phyloP scores from a whole-genome alignment of 1,284 basidiomycete genomes.

The Entoloma clypeatum region DNA sequence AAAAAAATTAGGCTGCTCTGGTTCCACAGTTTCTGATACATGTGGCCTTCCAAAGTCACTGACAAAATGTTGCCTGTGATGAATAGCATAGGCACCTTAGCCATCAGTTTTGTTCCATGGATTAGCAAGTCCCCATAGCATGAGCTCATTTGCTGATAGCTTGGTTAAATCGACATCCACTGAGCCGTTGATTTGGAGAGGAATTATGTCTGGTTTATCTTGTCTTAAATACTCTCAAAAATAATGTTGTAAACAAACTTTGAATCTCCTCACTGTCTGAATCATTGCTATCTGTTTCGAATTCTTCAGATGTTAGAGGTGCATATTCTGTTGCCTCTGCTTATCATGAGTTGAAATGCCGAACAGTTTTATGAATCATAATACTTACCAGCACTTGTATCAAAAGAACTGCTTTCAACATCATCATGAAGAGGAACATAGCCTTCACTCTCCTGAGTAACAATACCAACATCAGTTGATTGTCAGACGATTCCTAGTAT shows the following conservation, averaged over 20 bases:
- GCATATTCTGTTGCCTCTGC: no score
- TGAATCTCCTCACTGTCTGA: slow-evolving; percentile 1
- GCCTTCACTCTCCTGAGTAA: slow-evolving; percentile 26
- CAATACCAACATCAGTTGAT: slow-evolving; percentile 16
- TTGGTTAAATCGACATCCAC: slow-evolving; percentile 18
- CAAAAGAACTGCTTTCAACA: slow-evolving; percentile 6
- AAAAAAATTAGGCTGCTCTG: slow-evolving; percentile 10
- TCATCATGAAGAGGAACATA: slow-evolving; percentile 28
- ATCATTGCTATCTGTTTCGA: no score
- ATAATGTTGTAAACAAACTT: no score
- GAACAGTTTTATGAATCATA: no score
- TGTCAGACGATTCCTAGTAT: slow-evolving; percentile 25
- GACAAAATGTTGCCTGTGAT: slow-evolving; percentile 3
- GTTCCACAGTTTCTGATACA: slow-evolving; percentile 1
- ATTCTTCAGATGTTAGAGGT: no score
- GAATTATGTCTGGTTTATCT: slow-evolving; percentile 15
- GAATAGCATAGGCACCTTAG: slow-evolving; percentile 13
- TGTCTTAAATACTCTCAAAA: slow-evolving; percentile 1
- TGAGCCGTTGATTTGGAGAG: slow-evolving; percentile 17
- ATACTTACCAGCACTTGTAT: background rate
- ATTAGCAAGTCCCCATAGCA: slow-evolving; percentile 13
- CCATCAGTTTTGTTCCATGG: slow-evolving; percentile 15
- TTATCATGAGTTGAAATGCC: no score
- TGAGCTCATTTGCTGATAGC: slow-evolving; percentile 15
- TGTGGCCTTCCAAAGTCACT: slow-evolving; percentile 7